Conservation (phyloP, 2,329 filamentous ascomycete species). For the Teratosphaeria pseudoeucalypti region DNA sequence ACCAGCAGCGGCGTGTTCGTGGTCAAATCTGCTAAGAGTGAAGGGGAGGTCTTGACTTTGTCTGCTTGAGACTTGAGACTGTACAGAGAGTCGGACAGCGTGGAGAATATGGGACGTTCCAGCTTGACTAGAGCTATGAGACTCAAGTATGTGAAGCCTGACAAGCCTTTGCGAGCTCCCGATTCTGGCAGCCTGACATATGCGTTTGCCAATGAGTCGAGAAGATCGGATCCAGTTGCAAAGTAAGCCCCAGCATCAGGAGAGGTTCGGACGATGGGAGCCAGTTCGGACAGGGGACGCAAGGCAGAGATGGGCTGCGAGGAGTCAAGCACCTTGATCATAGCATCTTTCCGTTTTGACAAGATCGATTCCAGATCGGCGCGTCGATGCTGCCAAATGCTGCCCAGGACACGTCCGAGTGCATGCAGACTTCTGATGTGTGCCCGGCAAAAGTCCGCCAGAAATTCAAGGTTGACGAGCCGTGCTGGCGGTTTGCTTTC, state of each 20-base stretch:
- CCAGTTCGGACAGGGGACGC: constrained; percentile 39
- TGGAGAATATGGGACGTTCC: constrained; percentile 57
- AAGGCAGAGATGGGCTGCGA: constrained; percentile 49
- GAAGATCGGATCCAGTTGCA: constrained; percentile 75
- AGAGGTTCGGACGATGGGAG: constrained; percentile 53
- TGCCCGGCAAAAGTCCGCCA: constrained; percentile 56
- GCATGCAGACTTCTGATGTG: constrained; percentile 53
- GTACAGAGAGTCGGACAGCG: constrained; percentile 75
- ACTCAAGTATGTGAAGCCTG: constrained; percentile 66
- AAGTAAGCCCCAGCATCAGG: constrained; percentile 50
- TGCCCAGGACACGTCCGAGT: constrained; percentile 37
- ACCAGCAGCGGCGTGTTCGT: constrained; percentile 67
- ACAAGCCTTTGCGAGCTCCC: constrained; percentile 54
- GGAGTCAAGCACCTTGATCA: constrained; percentile 54
- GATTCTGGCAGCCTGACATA: constrained; percentile 53
- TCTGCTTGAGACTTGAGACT: constrained; percentile 64
- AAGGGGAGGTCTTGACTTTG: constrained; percentile 42
- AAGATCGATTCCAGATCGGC: constrained; percentile 45
- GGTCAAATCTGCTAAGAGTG: constrained; percentile 71
- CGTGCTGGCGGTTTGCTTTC: constrained; percentile 37
- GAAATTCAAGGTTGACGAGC: constrained; percentile 37
- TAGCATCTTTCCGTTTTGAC: constrained; percentile 48
- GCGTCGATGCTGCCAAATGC: constrained; percentile 45
- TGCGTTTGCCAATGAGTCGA: constrained; percentile 62
- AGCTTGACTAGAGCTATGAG: constrained; percentile 60